Evolutionary conservation across 768 basidiomycete genomes (phyloP), one percentile per base, ranked within the genome.

Genomic region (Dacryopinax spathularia): DNA sequence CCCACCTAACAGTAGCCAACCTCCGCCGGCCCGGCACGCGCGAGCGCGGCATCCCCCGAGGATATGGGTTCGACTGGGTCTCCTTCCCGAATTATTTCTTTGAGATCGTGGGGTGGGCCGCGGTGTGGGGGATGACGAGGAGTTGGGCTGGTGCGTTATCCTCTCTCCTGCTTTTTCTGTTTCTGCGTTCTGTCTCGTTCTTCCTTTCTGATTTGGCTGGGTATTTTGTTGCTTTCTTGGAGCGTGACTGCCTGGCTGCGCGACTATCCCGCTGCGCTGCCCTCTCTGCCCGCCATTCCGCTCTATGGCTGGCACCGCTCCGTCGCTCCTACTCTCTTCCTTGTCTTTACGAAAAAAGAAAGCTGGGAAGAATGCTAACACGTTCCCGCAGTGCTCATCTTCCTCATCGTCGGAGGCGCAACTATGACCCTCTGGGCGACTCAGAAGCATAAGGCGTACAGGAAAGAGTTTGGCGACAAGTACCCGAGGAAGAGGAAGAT

Each of bases 71-170:
- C 76, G 78, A 84, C 62, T 75, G 82, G n/a, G 81, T 94, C 37
- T 88, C 90, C 5, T 88, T 82, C 77, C 91, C 95, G 16, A 97
- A 99, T 74, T 99, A 99, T 76, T 85, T 89, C 72, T 97, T 94
- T 70, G 96, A 99, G 75, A 80, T 77, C 7, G 65, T 95, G 27
- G 86, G 77, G 0, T 96, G 95, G 90, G 70, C 78, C 2, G 77
- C 80, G 16, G 79, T 96, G 60, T 80, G 80, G 25, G 77, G 78
- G 22, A 85, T 98, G 84, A 92, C 92, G 1, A 82, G 85, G 33
- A 89, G 86, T 69, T 77, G 81, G 67, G 82, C 82, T 41, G 82
- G 91, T 91, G 70, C 60, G 87, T n/a, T n/a, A n/a, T 78, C 44
- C n/a, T 29, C 22, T 22, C 60, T n/a, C 60, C 39, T 33, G 29